These are phyloP conservation scores for Ogataea paraovalis DNA, from an alignment of 805 yeast genomes.

Conservation along the genomic window DNA sequence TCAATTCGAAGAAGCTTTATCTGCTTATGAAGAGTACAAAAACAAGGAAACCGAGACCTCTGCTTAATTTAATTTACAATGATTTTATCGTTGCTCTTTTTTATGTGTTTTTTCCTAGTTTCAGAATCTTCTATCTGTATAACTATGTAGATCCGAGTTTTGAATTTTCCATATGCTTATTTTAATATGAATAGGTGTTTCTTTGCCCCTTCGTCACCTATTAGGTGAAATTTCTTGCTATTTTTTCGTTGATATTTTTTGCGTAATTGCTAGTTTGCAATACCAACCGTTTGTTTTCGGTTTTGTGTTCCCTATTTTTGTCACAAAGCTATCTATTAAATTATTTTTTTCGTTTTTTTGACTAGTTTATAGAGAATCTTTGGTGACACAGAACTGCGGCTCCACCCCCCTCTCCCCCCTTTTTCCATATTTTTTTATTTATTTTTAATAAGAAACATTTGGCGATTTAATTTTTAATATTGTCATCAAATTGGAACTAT, in stretches of 20 bases:
- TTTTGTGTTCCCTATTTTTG: not conserved
- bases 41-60: constrained; percentile 39
- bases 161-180: constrained; percentile 2
- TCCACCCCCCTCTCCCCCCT: not conserved
- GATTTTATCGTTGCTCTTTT: constrained; percentile 5
- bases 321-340: not conserved
- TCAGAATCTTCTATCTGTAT: not conserved
- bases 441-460: constrained; percentile 1
- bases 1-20: constrained; percentile 90
- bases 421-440: not conserved
- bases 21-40: constrained; percentile 91
- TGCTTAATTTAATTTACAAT: constrained; percentile 11
- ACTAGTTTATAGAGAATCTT: not conserved
- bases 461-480: not conserved
- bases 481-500: no score
- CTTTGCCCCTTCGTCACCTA: not conserved
- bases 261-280: not conserved
- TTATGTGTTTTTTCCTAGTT: not conserved
- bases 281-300: not conserved
- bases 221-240: not conserved
- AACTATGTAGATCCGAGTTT: not conserved
- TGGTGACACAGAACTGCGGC: not conserved
- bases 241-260: not conserved
- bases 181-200: not conserved
- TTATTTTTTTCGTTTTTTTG: not conserved